Base-by-base conservation (phyloP, 805 yeast species). In the Pichia rugopelliculosa region DNA sequence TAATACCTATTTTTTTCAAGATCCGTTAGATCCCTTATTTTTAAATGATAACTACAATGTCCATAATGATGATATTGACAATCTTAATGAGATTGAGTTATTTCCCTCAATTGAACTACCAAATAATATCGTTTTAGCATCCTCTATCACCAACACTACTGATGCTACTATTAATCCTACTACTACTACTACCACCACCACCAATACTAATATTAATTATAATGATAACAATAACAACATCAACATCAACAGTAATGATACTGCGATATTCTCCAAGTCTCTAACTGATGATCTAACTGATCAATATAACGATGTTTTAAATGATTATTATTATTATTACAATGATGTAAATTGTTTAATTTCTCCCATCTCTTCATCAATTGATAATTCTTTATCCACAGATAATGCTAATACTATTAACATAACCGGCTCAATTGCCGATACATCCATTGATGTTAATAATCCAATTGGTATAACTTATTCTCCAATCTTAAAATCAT, bases 401-500 rank as follows among this genome's bases (percentile, higher is more conserved):
- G 25, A 24, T 30, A n/a, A n/a, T 10, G n/a, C 9, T 26, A 9
- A 11, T 10, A 11, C 27, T 26, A 6, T 26, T n/a, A n/a, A n/a
- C n/a, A n/a, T n/a, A n/a, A n/a, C n/a, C n/a, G n/a, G n/a, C n/a
- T n/a, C n/a, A n/a, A 30, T 13, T n/a, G 18, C 18, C 9, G n/a
- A n/a, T n/a, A n/a, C n/a, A n/a, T n/a, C 34, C 7, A 30, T 30
- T n/a, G 34, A 30, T 30, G 34, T 30, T n/a, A 30, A n/a, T n/a
- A 30, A 30, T n/a, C n/a, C n/a, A n/a, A 30, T 15, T 2, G n/a
- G n/a, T 15, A 15, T 18, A 30, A 30, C 7, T 3, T n/a, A 15
- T 36, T 40, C 48, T n/a, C 41, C 45, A 13, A 36, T 41, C 17
- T 26, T 45, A 22, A 45, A 45, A 41, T 45, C 48, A 1, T 25